Evolutionary conservation across 495 filamentous ascomycete species (phyloP).

Genomic region (Penicillium pulvis): DNA sequence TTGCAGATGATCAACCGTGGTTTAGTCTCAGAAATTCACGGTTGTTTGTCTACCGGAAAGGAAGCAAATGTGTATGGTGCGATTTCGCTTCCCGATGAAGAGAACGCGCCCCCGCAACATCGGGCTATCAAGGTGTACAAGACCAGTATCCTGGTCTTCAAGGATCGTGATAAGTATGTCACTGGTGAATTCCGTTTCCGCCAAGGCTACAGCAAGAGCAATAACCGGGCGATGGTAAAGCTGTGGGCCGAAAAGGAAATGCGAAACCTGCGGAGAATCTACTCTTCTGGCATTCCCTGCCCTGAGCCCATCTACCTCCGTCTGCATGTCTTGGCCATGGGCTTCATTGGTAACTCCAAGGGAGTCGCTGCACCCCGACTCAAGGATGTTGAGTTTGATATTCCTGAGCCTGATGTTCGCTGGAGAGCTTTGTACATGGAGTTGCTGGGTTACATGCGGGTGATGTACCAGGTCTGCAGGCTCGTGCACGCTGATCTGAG

Average conservation of each 20-base stretch:
- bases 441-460: slow-evolving; percentile 83
- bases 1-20: slow-evolving; percentile 91
- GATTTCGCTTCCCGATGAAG: slow-evolving; percentile 52
- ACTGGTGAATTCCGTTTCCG: slow-evolving; percentile 86
- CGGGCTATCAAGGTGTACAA: slow-evolving; percentile 98
- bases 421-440: slow-evolving; percentile 82
- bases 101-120: slow-evolving; percentile 52
- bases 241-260: slow-evolving; percentile 99
- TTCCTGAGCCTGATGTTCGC: slow-evolving; percentile 55
- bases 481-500: slow-evolving; percentile 95
- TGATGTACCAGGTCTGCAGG: slow-evolving; percentile 84
- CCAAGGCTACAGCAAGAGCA: slow-evolving; percentile 84
- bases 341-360: slow-evolving; percentile 83
- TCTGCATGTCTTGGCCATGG: slow-evolving; percentile 90
- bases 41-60: slow-evolving; percentile 92
- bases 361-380: slow-evolving; percentile 85
- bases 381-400: slow-evolving; percentile 67
- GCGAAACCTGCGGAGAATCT: slow-evolving; percentile 83
- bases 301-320: slow-evolving; percentile 88
- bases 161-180: slow-evolving; percentile 93
- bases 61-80: slow-evolving; percentile 97
- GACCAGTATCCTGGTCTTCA: slow-evolving; percentile 94
- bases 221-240: slow-evolving; percentile 93
- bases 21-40: slow-evolving; percentile 81
- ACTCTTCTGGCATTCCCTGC: slow-evolving; percentile 81